Base-by-base conservation (phyloP, 1,284 basidiomycete genomes). In the Tausonia pullulans region DNA sequence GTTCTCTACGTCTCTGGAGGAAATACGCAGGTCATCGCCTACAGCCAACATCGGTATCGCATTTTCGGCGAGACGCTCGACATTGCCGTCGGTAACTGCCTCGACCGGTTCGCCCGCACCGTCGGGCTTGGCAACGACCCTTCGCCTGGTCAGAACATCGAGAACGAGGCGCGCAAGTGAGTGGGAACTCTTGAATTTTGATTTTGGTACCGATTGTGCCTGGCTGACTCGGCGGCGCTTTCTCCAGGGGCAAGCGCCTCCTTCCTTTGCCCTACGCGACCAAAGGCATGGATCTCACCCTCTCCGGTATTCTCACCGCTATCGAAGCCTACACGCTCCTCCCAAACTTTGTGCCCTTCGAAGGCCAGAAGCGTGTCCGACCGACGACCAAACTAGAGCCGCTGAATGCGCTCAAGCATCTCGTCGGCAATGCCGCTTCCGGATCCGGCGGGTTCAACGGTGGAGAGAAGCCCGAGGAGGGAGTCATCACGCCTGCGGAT, bases 41-140 rank as follows among this genome's bases (percentile, higher is more conserved):
- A 99, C 75, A 96, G 92, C 16, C 87, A 91, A 69, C 91, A 98
- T 69, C 84, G 91, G 68, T 99, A 99, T 74, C 85, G 96, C 56
- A 99, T 99, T 69, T 99, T 99, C 75, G 96, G 96, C 41, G 96
- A 99, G 77, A 98, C 96, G 10, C 82, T 99, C 60, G 96, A 99
- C 73, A 98, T 99, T 67, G 96, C 96, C 9, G 94, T 98, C 41
- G 96, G 96, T 45, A 99, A 99, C 76, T 98, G 95, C 74, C 81
- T 99, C 41, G 96, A 99, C 76, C 85, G 96, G 3, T 98, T 98
- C 72, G 96, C 96, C 0, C 81, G 96, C 44, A 91, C 96, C n/a
- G 92, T 99, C 65, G 87, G 90, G 66, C 79, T 99, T 51, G 88
- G 88, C 72, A 99, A 99, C 72, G 95, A 96, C 74, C 96, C 96